These are phyloP conservation scores for Gossypium trilobum DNA, from an alignment of 441 rosid species.

Conservation along the genomic window DNA sequence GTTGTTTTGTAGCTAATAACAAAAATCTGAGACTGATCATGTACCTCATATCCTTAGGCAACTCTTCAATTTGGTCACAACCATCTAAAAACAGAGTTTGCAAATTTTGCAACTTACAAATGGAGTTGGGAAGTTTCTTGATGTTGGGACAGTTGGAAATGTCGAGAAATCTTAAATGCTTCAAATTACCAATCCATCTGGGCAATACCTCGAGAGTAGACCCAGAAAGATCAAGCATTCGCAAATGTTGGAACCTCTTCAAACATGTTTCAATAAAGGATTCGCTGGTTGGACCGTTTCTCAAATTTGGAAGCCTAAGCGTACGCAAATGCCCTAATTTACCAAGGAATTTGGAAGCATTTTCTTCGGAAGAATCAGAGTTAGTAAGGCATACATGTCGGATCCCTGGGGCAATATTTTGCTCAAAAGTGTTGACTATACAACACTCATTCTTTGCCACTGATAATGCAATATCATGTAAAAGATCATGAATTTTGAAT, in stretches of 20 bases:
- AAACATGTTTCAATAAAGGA: not conserved
- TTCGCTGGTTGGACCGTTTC: not conserved
- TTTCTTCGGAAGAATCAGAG: not conserved
- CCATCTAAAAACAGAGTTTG: not conserved
- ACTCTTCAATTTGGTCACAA: constrained; percentile 16
- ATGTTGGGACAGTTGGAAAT: not conserved
- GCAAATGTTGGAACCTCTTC: not conserved
- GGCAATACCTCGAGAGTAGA: constrained; percentile 12
- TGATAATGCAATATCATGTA: not conserved
- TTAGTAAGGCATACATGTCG: not conserved
- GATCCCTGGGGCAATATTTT: not conserved
- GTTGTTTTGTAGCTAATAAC: constrained; percentile 4
- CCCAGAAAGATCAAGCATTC: constrained; percentile 11
- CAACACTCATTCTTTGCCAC: not conserved
- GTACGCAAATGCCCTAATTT: not conserved
- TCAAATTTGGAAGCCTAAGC: not conserved
- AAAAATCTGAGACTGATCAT: constrained; percentile 14
- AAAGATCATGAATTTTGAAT: not conserved
- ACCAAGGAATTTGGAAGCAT: not conserved
- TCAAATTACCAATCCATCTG: not conserved
- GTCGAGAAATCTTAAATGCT: constrained; percentile 17
- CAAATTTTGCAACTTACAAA: constrained; percentile 13
- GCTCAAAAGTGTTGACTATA: not conserved
- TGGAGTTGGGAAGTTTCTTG: not conserved
- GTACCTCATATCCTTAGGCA: constrained; percentile 14